These are phyloP conservation scores for Lupinus albus DNA, from an alignment of 306 rosid genomes.

Conservation along the genomic window DNA sequence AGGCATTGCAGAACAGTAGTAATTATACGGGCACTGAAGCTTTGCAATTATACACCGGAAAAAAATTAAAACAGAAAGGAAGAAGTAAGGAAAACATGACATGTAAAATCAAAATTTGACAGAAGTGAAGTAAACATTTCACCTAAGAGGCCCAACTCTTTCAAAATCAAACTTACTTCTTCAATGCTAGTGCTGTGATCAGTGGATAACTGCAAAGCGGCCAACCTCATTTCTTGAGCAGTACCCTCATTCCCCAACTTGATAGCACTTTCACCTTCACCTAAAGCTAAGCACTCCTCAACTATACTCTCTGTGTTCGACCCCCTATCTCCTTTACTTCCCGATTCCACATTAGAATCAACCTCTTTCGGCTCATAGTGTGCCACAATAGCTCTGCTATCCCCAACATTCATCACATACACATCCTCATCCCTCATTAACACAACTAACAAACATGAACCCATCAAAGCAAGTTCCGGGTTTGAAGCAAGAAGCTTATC, in stretches of 20 bases:
- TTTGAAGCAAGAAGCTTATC: conserved; percentile 77
- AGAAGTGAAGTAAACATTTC: conserved; percentile 30
- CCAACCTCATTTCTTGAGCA: conserved; percentile 59
- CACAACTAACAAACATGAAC: conserved; percentile 78
- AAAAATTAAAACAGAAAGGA: neutral
- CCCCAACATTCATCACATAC: conserved; percentile 97
- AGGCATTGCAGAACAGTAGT: neutral
- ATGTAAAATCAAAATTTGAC: neutral
- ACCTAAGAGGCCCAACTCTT: conserved; percentile 20
- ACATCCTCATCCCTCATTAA: conserved; percentile 96
- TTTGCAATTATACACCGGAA: neutral
- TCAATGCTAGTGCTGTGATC: conserved; percentile 92
- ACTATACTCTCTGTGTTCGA: conserved; percentile 58
- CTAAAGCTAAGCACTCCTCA: conserved; percentile 59
- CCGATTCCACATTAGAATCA: conserved; percentile 42
- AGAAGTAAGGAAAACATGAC: neutral
- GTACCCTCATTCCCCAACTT: conserved; percentile 45
- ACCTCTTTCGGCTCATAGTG: conserved; percentile 70
- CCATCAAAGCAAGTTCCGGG: conserved; percentile 93
- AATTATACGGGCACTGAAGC: conserved; percentile 6
- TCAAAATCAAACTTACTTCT: conserved; percentile 62
- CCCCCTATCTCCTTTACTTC: conserved; percentile 45
- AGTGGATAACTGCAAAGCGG: conserved; percentile 86
- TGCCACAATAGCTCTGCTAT: conserved; percentile 87
- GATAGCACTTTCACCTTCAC: conserved; percentile 48